These are phyloP conservation scores for Microcos paniculata DNA, from an alignment of 345 rosid genomes.

Conservation along the genomic window DNA sequence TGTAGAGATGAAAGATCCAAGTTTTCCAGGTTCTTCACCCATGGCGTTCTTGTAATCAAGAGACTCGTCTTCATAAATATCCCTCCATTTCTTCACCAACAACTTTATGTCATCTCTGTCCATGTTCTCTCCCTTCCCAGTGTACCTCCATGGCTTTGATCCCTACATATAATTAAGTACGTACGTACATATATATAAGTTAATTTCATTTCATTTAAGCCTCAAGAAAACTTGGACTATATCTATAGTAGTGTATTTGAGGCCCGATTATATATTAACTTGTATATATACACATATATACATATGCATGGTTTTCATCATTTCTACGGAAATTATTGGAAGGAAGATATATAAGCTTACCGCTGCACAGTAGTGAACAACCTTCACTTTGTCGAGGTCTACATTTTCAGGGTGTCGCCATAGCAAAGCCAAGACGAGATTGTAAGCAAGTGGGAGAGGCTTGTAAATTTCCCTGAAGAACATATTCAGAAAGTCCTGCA, in stretches of 20 bases:
- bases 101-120: slow-evolving; percentile 54
- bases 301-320: no score
- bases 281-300: no score
- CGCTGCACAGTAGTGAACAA: slow-evolving; percentile 63
- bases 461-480: slow-evolving; percentile 50
- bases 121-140: slow-evolving; percentile 58
- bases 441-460: slow-evolving; percentile 50
- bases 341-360: slow-evolving; percentile 22
- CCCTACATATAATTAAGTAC: no score
- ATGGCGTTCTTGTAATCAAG: slow-evolving; percentile 43
- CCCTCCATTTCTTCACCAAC: slow-evolving; percentile 67
- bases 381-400: slow-evolving; percentile 45
- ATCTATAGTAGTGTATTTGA: no score
- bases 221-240: no score
- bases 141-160: slow-evolving; percentile 69
- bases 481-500: slow-evolving; percentile 60
- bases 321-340: no score
- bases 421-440: slow-evolving; percentile 57
- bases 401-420: slow-evolving; percentile 76
- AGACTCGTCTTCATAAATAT: slow-evolving; percentile 53
- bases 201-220: no score
- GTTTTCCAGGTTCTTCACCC: neutral
- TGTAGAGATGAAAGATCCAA: slow-evolving; percentile 23
- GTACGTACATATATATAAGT: neutral
- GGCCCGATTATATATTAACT: no score